Percentiles rank a stretch among this genome's conserved stretches.
Evolutionary conservation across 305 asterid species (phyloP).

Genomic region (Fraxinus velutina): DNA sequence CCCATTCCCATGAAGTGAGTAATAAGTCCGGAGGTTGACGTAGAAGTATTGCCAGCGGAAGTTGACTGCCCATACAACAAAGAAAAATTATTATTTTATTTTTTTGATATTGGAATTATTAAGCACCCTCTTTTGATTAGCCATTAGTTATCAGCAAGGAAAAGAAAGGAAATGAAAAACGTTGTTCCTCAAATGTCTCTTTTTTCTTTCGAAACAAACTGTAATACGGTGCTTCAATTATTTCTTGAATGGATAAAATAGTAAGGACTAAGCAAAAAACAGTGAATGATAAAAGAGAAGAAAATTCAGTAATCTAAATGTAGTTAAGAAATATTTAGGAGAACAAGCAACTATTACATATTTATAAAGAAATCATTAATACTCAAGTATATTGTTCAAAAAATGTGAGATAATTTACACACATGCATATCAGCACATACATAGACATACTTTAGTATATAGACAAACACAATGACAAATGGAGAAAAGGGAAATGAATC

Average conservation of each 20-base stretch:
- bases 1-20: neutral
- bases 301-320: neutral
- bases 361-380: no score
- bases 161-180: neutral
- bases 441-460: neutral
- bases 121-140: neutral
- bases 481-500: neutral
- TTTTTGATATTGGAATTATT: neutral
- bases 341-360: neutral
- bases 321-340: neutral
- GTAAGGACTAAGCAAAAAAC: neutral
- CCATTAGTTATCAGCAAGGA: neutral
- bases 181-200: neutral
- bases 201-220: no score
- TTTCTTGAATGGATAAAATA: neutral
- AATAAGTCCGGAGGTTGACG: neutral
- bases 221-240: neutral
- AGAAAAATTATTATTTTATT: neutral
- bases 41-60: neutral
- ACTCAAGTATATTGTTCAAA: neutral
- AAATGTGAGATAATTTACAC: neutral
- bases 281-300: neutral
- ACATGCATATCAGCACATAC: neutral
- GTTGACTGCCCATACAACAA: neutral
- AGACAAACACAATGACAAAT: neutral